These are phyloP conservation scores for Mucor mucedo DNA, from an alignment of 371 early-diverging fungal species.

Conservation along the genomic window DNA sequence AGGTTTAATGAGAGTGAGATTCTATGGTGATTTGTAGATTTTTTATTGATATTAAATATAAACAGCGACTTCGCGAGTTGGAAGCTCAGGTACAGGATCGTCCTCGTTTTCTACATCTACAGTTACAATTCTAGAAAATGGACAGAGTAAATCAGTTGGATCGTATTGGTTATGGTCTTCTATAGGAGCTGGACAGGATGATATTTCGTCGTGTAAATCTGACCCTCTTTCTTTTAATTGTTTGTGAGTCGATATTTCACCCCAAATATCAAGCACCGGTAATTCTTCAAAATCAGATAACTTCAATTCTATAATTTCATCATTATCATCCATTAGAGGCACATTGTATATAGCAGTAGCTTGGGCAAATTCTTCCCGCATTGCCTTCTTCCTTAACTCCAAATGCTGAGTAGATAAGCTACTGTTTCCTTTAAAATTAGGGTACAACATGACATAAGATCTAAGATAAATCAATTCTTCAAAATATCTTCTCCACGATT, in stretches of 20 bases:
- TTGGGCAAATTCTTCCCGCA: constrained; percentile 38
- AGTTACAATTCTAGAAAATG: constrained; percentile 39
- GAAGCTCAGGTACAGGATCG: constrained; percentile 38
- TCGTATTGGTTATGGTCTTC: constrained; percentile 32
- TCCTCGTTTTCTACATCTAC: constrained; percentile 36
- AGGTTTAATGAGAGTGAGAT: no score
- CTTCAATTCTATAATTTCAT: constrained; percentile 31
- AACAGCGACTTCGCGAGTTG: constrained; percentile 35
- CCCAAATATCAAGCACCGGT: constrained; percentile 61
- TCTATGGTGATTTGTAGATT: constrained; percentile 5
- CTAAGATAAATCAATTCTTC: constrained; percentile 68
- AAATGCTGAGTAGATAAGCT: constrained; percentile 33
- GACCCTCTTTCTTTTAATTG: constrained; percentile 49
- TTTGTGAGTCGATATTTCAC: constrained; percentile 31
- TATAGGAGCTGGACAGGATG: constrained; percentile 46
- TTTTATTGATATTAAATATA: constrained; percentile 19
- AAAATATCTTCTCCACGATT: constrained; percentile 66
- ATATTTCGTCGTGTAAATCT: constrained; percentile 51
- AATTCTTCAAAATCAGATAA: constrained; percentile 49
- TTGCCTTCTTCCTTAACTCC: constrained; percentile 49
- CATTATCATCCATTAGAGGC: constrained; percentile 52
- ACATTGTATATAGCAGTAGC: constrained; percentile 51
- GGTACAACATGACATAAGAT: constrained; percentile 67
- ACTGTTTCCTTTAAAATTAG: constrained; percentile 44
- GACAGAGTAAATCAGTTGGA: constrained; percentile 55